Base-by-base conservation (phyloP, 1,284 basidiomycete species). In the Naganishia sp. region DNA sequence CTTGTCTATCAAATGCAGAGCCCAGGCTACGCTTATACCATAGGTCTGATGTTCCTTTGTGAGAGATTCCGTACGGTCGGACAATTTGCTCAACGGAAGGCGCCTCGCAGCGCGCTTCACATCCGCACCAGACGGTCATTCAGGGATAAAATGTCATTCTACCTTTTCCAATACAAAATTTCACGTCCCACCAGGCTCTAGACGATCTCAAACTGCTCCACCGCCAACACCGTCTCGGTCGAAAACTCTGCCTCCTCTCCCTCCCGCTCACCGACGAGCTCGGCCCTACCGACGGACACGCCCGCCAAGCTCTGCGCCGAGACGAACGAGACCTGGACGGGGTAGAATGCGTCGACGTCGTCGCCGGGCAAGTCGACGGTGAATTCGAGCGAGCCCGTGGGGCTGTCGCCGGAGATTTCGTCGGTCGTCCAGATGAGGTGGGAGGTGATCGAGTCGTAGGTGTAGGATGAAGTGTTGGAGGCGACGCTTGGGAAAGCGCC, bases 331-430 rank as follows among this genome's bases (percentile, higher is more conserved):
- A 96, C 88, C 49, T 84, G 83, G 68, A 98, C 91, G 6, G 95
- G 95, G 90, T 97, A 99, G 83, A 97, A 95, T 13, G 85, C 86
- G 18, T 87, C 88, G 0, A 84, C 81, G 70, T 95, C 92, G 70
- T 93, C 90, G 25, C 76, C 76, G 3, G 92, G 90, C 32, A 87
- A 87, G 60, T 92, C 86, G 9, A 43, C 49, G 35, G 84, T 87
- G 81, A 98, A 96, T 74, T 97, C 92, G 72, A 98, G 83, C 15
- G 87, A 89, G 11, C 94, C 93, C 0, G 86, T 87, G 28, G 85
- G 84, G 39, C 84, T 85, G 45, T 81, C 80, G 49, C 77, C 75
- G 65, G 79, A 79, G 60, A 81, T 74, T 17, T 74, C 73, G 67
- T 81, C 81, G 31, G 92, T 87, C 4, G 84, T 84, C 95, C 95